A percentile compares a stretch with the other conserved stretches of the same genome.
Conservation (phyloP, 108 stramenopile species). For the Cyclotella distinguenda region DNA sequence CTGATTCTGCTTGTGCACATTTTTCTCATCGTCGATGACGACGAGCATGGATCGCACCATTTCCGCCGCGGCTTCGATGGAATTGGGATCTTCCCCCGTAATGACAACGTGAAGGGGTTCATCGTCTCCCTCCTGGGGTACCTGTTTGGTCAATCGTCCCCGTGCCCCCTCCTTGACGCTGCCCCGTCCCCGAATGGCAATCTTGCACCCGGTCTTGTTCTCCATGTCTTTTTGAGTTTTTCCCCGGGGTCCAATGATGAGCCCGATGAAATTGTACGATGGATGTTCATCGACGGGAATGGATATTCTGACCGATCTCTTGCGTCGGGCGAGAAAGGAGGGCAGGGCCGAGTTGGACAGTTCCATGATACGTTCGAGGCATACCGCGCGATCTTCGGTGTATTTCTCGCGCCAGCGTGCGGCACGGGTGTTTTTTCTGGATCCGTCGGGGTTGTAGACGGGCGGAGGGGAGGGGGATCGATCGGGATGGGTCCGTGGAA, state of each 20-base stretch:
- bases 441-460: conserved; percentile 93
- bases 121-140: conserved; percentile 85
- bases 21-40: conserved; percentile 96
- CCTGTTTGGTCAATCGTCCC: conserved; percentile 56
- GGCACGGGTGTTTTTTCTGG: conserved; percentile 93
- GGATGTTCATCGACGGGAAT: conserved; percentile 93
- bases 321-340: conserved; percentile 54
- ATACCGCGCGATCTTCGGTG: conserved; percentile 76
- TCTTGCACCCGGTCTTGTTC: conserved; percentile 94
- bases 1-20: conserved; percentile 97
- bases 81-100: conserved; percentile 87
- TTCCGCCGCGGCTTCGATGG: conserved; percentile 86
- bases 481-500: conserved; percentile 81
- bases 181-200: conserved; percentile 97
- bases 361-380: conserved; percentile 88
- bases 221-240: conserved; percentile 99
- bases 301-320: conserved; percentile 74
- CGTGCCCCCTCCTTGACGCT: conserved; percentile 95
- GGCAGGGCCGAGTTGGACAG: conserved; percentile 58
- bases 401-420: conserved; percentile 91
- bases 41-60: conserved; percentile 93
- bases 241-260: conserved; percentile 96
- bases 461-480: conserved; percentile 87
- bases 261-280: conserved; percentile 94
- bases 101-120: conserved; percentile 96